Conservation (phyloP, 768 basidiomycete genomes). For the Leccinellum rugosiceps region DNA sequence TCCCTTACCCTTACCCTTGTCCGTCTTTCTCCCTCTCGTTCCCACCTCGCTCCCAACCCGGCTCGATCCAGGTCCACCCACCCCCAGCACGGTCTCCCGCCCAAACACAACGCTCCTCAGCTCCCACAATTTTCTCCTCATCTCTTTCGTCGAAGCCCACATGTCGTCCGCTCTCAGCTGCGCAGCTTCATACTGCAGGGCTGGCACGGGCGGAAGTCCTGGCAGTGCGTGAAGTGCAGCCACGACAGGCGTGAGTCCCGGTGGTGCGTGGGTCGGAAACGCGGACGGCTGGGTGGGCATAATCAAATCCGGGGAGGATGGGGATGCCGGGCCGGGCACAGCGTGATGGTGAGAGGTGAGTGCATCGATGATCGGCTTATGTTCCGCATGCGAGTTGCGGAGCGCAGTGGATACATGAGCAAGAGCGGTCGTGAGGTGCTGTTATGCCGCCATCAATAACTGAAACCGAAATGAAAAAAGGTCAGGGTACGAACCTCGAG, state of each 20-base stretch:
- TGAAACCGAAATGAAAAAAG: conserved; percentile 9
- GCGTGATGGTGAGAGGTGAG: conserved; percentile 34
- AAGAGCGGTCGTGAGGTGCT: conserved; percentile 54
- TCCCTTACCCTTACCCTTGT: conserved; percentile 59
- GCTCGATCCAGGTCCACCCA: conserved; percentile 34
- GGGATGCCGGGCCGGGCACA: background rate
- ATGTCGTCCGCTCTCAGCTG: conserved; percentile 65
- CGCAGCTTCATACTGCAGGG: conserved; percentile 67
- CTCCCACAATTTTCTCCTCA: conserved; percentile 60
- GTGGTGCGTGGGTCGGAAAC: conserved; percentile 1
- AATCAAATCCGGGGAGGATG: background rate
- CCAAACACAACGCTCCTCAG: conserved; percentile 71
- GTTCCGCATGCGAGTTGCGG: conserved; percentile 55
- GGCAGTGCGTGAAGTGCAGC: conserved; percentile 35
- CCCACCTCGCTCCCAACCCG: conserved; percentile 51
- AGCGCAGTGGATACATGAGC: conserved; percentile 53
- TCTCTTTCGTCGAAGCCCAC: conserved; percentile 61
- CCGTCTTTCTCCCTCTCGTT: conserved; percentile 28
- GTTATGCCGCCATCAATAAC: conserved; percentile 3
- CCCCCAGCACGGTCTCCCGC: conserved; percentile 44
- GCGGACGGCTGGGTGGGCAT: background rate
- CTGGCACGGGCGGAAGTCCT: conserved; percentile 24
- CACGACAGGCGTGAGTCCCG: conserved; percentile 24
- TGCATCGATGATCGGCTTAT: conserved; percentile 44
- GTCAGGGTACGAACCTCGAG: conserved; percentile 43